Evolutionary conservation across 139 green algal species (phyloP).

Genomic region (Trebouxia sp.): DNA sequence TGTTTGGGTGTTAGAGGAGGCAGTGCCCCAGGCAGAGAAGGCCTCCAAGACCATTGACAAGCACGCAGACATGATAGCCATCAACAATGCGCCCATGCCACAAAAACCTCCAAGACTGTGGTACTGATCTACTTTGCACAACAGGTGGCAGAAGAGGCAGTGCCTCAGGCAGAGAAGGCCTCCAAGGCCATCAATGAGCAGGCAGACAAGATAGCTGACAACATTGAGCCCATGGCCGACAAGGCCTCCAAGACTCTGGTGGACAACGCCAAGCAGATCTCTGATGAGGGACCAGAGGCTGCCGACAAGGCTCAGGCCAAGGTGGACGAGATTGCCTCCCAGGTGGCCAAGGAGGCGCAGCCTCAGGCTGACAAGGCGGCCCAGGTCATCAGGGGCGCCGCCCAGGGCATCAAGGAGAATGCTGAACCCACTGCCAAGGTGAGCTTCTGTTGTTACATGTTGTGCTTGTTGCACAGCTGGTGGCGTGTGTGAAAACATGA

Average conservation of each 20-base stretch:
- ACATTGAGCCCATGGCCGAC: conserved; percentile 4
- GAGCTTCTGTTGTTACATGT: neutral
- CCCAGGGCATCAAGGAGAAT: conserved; percentile 22
- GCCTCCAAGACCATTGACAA: conserved; percentile 9
- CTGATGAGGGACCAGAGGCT: neutral
- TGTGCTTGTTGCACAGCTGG: neutral
- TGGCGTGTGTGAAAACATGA: too few species aligned
- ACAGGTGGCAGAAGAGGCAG: conserved; percentile 27
- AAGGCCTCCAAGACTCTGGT: neutral
- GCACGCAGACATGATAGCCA: conserved; percentile 10
- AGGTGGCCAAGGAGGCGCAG: conserved; percentile 12
- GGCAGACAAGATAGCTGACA: conserved; percentile 16
- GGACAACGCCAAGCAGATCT: neutral
- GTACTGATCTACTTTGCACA: neutral
- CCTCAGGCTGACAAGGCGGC: conserved; percentile 15
- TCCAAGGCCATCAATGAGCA: conserved; percentile 15
- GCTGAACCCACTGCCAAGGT: conserved; percentile 24
- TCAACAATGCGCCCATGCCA: neutral
- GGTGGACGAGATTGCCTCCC: neutral
- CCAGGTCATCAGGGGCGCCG: neutral
- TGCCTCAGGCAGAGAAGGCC: conserved; percentile 27
- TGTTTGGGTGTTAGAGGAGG: conserved; percentile 28
- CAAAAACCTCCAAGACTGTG: neutral
- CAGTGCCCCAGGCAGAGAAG: conserved; percentile 27
- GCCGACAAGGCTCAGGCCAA: conserved; percentile 11